These are phyloP conservation scores for Crithidia sp. DNA, from an alignment of 208 protist species.

Conservation along the genomic window DNA sequence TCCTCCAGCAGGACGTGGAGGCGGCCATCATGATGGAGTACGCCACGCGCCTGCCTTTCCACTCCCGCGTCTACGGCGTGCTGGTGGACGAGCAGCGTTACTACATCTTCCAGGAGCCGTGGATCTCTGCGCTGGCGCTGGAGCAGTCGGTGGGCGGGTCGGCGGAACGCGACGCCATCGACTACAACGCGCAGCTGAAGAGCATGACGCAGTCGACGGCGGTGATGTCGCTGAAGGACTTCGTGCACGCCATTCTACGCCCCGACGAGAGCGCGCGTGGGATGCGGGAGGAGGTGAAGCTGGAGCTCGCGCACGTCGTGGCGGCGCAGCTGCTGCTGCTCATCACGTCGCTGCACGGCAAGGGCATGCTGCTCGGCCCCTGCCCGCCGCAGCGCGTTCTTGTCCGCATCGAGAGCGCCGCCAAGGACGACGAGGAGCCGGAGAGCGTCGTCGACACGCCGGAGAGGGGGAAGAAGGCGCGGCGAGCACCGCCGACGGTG, in stretches of 20 bases:
- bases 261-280: constrained; percentile 19
- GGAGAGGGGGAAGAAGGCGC: constrained; percentile 19
- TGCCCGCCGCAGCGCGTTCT: constrained; percentile 71
- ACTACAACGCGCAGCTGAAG: constrained; percentile 60
- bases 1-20: constrained; percentile 69
- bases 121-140: constrained; percentile 74
- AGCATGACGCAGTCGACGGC: constrained; percentile 41
- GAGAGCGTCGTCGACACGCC: constrained; percentile 21
- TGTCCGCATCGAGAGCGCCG: constrained; percentile 58
- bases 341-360: constrained; percentile 74
- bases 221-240: constrained; percentile 80
- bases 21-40: constrained; percentile 85
- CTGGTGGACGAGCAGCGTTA: constrained; percentile 78
- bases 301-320: constrained; percentile 73
- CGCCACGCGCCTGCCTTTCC: constrained; percentile 70
- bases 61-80: constrained; percentile 73
- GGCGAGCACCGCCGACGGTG: constrained; percentile 18
- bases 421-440: constrained; percentile 10
- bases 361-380: constrained; percentile 80
- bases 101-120: constrained; percentile 85
- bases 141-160: constrained; percentile 43
- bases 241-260: constrained; percentile 62
- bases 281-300: constrained; percentile 49
- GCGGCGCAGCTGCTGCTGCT: constrained; percentile 71
- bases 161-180: constrained; percentile 40